A percentile compares a stretch with the other conserved stretches of the same genome.
Conservation (phyloP, 345 rosid genomes). For the Cochlearia excelsa region DNA sequence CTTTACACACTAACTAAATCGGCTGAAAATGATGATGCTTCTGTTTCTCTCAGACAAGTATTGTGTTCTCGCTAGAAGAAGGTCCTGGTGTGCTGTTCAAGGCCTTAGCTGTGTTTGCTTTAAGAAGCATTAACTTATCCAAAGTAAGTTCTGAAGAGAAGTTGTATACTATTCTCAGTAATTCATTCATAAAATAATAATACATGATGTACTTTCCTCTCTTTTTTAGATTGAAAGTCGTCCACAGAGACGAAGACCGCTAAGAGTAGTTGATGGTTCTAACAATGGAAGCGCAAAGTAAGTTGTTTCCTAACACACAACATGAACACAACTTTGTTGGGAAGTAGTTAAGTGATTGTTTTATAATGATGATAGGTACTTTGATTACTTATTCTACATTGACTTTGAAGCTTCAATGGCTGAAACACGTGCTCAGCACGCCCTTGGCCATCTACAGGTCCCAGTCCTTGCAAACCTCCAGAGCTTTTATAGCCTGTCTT, state of each 20-base stretch:
- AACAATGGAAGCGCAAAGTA: slow-evolving; percentile 78
- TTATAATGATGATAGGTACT: slow-evolving; percentile 56
- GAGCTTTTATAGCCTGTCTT: background rate
- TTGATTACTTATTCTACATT: slow-evolving; percentile 83
- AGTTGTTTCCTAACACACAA: slow-evolving; percentile 29
- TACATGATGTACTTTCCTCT: background rate
- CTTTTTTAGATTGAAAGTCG: slow-evolving; percentile 81
- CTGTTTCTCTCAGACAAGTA: slow-evolving; percentile 67
- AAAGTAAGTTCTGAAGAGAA: slow-evolving; percentile 45
- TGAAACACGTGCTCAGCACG: slow-evolving; percentile 71
- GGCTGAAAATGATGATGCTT: slow-evolving; percentile 16
- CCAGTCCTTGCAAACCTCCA: background rate
- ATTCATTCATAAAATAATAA: slow-evolving; percentile 2
- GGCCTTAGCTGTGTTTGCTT: slow-evolving; percentile 87
- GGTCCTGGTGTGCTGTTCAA: slow-evolving; percentile 90
- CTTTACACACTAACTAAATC: background rate
- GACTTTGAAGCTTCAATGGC: slow-evolving; percentile 99
- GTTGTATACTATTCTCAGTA: slow-evolving; percentile 2
- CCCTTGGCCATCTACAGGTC: slow-evolving; percentile 84
- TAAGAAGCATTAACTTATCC: slow-evolving; percentile 77
- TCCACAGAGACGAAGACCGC: slow-evolving; percentile 67
- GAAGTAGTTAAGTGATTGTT: slow-evolving; percentile 23
- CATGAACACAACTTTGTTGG: slow-evolving; percentile 2
- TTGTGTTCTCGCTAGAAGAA: slow-evolving; percentile 91
- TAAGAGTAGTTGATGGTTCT: slow-evolving; percentile 78